Evolutionary conservation across 2,329 filamentous ascomycete species (phyloP), one percentile per base, ranked within the genome.

Genomic region (Ophiostoma piceae): DNA sequence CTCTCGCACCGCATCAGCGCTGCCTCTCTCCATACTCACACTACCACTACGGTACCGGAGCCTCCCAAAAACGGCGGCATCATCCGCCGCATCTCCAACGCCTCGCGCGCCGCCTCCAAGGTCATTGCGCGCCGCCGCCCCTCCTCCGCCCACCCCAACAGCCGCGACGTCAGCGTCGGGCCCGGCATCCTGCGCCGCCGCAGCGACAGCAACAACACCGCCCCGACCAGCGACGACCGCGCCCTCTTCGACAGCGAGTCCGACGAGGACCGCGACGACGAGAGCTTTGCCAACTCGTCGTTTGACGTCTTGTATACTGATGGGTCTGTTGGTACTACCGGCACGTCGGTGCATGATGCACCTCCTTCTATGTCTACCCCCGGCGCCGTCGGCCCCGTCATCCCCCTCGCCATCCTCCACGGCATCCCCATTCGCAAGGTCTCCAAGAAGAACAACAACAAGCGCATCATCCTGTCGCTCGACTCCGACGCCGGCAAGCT

Each of bases 401-500:
- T 95, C 65, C 92, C 94, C 60, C 84, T 88, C 6, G 84, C 89
- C 32, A 85, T 98, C 37, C 88, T 94, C 74, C 88, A 90, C 73
- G 95, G 95, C 67, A 94, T 91, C 2, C 81, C 84, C 67, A 84
- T 98, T 72, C 88, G 84, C 70, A 97, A 98, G 78, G 86, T 97
- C 37, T 94, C 93, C 65, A 94, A 92, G 80, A 95, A 94, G 81
- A 95, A 94, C 78, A 89, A 84, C 74, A 88, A 89, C 69, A 92
- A 95, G 77, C 86, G 85, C 35, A 88, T 97, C 75, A 81, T 81
- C 37, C 82, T 90, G 43, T 87, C 90, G 68, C 87, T 98, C 32
- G 92, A 98, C 75, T 85, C 90, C 32, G 90, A 94, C 76, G 87
- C 90, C 1, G 94, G 91, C 72, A 95, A 93, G 78, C 91, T 99